Base-by-base conservation (phyloP, 345 rosid species). In the Eucalyptus sp. region DNA sequence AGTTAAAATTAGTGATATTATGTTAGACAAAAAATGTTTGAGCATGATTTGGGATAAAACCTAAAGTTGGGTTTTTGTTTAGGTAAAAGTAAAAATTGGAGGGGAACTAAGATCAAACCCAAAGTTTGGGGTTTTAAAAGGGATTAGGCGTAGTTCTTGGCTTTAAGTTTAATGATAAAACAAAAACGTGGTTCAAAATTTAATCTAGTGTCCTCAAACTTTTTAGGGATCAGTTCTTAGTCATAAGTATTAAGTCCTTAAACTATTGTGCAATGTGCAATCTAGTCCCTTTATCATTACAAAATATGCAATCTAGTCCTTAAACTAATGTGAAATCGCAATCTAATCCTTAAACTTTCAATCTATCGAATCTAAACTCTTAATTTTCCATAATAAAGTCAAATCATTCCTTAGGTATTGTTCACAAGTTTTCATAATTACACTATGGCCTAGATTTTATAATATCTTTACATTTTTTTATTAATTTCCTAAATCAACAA, bases 1-100 rank as follows among this genome's bases (percentile, higher is more conserved):
- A 37, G 27, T 76, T 37, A 76, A 71, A 18, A 37, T 76, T 37
- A 11, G 4, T 76, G 14, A 37, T 5, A 22, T 71, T 37, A 20
- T 37, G 43, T 71, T 5, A 9, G 3, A 18, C 6, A 71, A 33
- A 37, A 71, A 71, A 20, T 15, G 20, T 64, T 15, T 14, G 10
- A 27, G 5, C 17, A 13, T 13, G 76, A 64, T 64, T 14, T 64
- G 10, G 9, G 9, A n/a, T 64, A 29, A 13, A 7, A n/a, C 5
- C 18, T 3, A 76, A 5, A 76, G 46, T 76, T 20, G 48, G 83
- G 5, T 76, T 76, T 37, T 76, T 20, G 81, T 68, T 68, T 31
- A 68, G 24, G 20, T 71, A 4, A 71, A 9, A 9, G 10, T 18
- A 37, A 18, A 9, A 68, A 1, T 4, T 0, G 0, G 46, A 71